Base-by-base conservation (phyloP, 148 eudicot genomes). In the Nepenthes gracilis region DNA sequence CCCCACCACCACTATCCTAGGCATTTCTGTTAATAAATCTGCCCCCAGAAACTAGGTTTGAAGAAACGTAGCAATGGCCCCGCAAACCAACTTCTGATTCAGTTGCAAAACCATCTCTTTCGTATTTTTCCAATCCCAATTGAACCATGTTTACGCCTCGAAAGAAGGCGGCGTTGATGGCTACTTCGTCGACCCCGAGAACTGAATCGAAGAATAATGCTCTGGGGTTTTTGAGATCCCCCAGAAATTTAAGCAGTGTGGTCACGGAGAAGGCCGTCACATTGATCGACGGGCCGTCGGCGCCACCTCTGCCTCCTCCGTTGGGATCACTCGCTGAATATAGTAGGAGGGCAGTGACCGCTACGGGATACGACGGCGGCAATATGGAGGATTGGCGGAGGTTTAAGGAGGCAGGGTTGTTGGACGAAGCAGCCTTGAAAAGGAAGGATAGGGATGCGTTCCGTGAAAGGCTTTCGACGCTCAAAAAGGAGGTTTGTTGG, bases 381-480 rank as follows among this genome's bases (percentile, higher is more conserved):
- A 73, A 69, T 64, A 50, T 50, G 68, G 91, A 83, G 58, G 95
- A 87, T 69, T 87, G 97, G 97, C 81, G 72, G 66, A 60, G 82
- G 82, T 90, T 87, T 71, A 80, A 73, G 66, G 89, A 90, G 67
- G 92, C 66, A 8, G 97, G 97, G 35, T 69, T 90, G 67, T 61
- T 87, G 69, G 95, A 87, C 58, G 81, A 78, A 43, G 75, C 77
- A 12, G 66, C 71, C 2, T 62, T 90, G 73, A 85, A 77, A 73
- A 68, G 67, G 75, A 82, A 65, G 49, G 97, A 90, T 47, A 66
- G 63, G n/a, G 81, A 67, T 1, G 95, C 85, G 6, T 40, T 78
- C 54, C 40, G 62, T 45, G 72, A 75, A 35, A 85, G 49, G 70
- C 13, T 76, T 67, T 59, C 81, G 1, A 68, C 75, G 62, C 78